Conservation (phyloP, 2,329 filamentous ascomycete genomes). For the Ophiostoma ips region DNA sequence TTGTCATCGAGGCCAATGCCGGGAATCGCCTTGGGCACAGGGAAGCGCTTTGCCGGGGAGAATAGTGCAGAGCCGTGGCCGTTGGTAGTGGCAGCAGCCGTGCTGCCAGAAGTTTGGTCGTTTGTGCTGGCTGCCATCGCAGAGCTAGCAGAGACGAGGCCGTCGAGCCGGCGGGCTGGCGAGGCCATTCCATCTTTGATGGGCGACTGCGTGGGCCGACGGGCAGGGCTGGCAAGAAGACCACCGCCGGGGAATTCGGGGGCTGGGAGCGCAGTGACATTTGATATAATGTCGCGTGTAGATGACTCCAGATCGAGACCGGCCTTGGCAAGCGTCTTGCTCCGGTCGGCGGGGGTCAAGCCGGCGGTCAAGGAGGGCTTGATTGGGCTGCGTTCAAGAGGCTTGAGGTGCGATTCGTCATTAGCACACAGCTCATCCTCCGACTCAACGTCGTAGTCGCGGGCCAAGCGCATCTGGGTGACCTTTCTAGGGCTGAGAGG, state of each 20-base stretch:
- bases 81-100: neutral
- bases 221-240: too few species aligned
- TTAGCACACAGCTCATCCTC: constrained; percentile 46
- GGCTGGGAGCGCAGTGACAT: too few species aligned
- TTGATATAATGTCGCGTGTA: too few species aligned
- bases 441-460: constrained; percentile 31
- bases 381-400: constrained; percentile 41
- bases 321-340: constrained; percentile 19
- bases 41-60: constrained; percentile 37
- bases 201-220: too few species aligned
- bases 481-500: constrained; percentile 53
- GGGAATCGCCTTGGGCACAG: constrained; percentile 28
- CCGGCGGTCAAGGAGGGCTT: constrained; percentile 28
- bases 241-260: too few species aligned
- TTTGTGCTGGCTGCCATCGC: constrained; percentile 10
- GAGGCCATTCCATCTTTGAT: constrained; percentile 32
- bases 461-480: constrained; percentile 37
- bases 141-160: constrained; percentile 13
- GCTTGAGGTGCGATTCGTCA: constrained; percentile 36
- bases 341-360: constrained; percentile 18
- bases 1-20: constrained; percentile 15
- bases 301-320: too few species aligned
- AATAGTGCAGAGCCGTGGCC: constrained; percentile 24
- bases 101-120: constrained; percentile 6
- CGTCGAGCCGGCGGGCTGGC: constrained; percentile 41